Base-by-base conservation (phyloP, 1,139 yeast species). In the Geotrichum australiense region DNA sequence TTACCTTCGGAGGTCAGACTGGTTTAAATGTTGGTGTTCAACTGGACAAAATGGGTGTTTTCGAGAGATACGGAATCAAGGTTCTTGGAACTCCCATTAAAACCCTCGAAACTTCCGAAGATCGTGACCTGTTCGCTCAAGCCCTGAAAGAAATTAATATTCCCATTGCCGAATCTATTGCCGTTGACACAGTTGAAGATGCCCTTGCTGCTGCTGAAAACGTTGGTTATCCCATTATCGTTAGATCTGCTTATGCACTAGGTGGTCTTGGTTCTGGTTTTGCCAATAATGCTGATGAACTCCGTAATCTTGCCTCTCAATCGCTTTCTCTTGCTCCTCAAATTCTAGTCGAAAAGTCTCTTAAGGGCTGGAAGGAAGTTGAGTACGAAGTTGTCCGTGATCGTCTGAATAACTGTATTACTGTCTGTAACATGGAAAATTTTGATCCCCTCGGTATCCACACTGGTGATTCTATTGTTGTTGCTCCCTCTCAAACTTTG, bases 301-400 rank as follows among this genome's bases (percentile, higher is more conserved):
- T 91, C 60, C 78, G 78, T 64, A 82, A 84, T 65, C 74, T 91
- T 63, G 81, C 94, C 37, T 78, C 94, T 37, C 94, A 85, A 64
- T 84, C 96, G 2, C 70, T 91, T 49, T 80, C 96, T 18, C 69
- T 87, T 49, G 79, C 96, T 35, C 96, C 96, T 39, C 99, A 91
- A 70, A 85, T 91, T 55, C 71, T 91, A 54, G 94, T 91, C 50
- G 98, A 91, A 73, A 78, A 78, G 65, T 86, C 96, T 41, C 84
- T 91, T 95, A 91, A 91, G 71, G 98, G 98, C 52, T 91, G 98
- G 98, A 91, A 91, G 66, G 98, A 91, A 70, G 86, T 91, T 55
- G 98, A 91, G 69, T 91, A 91, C 64, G 98, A 91, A 69, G 98
- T 91, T 66, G 98, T 91, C 48, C 84, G 98, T 64, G 98, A 91